phyloP scores from a whole-genome alignment of 1,139 yeast genomes.

The Pichia sp. region DNA sequence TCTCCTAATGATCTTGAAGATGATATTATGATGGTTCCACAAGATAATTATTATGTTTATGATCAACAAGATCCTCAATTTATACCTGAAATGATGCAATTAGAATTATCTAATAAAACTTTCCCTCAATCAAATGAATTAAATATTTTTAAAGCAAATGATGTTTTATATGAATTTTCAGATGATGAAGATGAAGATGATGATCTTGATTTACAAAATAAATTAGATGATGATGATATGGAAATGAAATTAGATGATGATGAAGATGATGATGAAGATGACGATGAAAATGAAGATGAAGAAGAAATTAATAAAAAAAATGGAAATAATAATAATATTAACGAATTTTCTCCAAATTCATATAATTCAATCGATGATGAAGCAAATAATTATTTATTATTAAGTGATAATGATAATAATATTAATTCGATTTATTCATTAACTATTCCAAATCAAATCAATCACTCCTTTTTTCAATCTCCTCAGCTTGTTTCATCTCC shows the following conservation, averaged over 20 bases:
- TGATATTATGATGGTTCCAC: slow-evolving; percentile 27
- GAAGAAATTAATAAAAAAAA: slow-evolving; percentile 9
- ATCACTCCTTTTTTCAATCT: not conserved
- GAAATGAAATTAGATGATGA: slow-evolving; percentile 29
- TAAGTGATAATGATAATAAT: slow-evolving; percentile 5
- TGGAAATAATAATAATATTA: not conserved
- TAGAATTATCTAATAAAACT: slow-evolving; percentile 23
- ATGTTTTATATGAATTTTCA: slow-evolving; percentile 26
- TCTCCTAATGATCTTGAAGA: slow-evolving; percentile 10
- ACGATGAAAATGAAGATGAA: slow-evolving; percentile 20
- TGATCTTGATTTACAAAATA: slow-evolving; percentile 28
- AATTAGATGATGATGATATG: slow-evolving; percentile 25
- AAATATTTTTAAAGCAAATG: slow-evolving; percentile 28
- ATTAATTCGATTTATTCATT: slow-evolving; percentile 24
- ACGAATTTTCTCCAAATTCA: too few species aligned
- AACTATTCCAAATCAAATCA: slow-evolving; percentile 21
- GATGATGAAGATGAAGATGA: slow-evolving; percentile 35
- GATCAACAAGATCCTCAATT: slow-evolving; percentile 24
- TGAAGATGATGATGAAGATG: slow-evolving; percentile 25
- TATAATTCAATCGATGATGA: not conserved
- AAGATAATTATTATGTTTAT: slow-evolving; percentile 24
- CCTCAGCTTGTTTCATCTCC: slow-evolving; percentile 3
- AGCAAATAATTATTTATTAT: slow-evolving; percentile 6
- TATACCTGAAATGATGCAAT: slow-evolving; percentile 24
- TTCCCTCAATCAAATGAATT: slow-evolving; percentile 29